Percentiles rank a stretch among this genome's conserved stretches.
Evolutionary conservation across 305 asterid genomes (phyloP).

Genomic region (Solanum chacoense): DNA sequence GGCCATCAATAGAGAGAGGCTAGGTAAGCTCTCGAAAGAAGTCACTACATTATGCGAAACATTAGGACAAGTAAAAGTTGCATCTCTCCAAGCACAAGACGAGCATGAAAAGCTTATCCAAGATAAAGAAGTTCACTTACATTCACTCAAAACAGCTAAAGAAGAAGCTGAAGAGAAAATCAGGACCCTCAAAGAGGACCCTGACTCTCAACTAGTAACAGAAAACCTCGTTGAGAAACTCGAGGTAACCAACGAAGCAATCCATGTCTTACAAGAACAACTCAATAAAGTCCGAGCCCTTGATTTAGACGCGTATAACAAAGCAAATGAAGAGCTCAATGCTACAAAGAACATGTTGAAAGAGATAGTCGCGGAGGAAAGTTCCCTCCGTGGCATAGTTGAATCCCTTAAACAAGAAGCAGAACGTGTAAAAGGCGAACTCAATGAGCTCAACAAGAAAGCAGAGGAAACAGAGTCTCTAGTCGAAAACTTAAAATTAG

Average conservation of each 20-base stretch:
- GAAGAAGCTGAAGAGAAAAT: constrained; percentile 40
- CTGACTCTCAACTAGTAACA: constrained; percentile 10
- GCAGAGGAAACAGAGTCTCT: constrained; percentile 28
- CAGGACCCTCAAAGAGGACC: constrained; percentile 27
- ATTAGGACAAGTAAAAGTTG: constrained; percentile 38
- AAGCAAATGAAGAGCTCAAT: constrained; percentile 33
- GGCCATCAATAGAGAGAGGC: constrained; percentile 30
- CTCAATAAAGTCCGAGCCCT: constrained; percentile 37
- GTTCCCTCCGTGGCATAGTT: constrained; percentile 15
- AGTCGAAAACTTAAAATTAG: constrained; percentile 19
- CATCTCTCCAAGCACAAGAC: constrained; percentile 49
- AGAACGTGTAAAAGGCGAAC: constrained; percentile 29
- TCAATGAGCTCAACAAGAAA: constrained; percentile 21
- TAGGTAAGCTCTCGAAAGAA: constrained; percentile 34
- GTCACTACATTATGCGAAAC: constrained; percentile 26
- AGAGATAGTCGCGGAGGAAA: constrained; percentile 26
- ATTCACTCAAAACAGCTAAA: constrained; percentile 35
- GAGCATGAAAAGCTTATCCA: constrained; percentile 39
- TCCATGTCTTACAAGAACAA: constrained; percentile 42
- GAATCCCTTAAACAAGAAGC: constrained; percentile 33
- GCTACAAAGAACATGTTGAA: constrained; percentile 28
- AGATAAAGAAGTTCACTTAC: constrained; percentile 49
- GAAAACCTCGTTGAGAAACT: constrained; percentile 39
- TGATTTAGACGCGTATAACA: constrained; percentile 26
- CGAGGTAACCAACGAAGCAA: constrained; percentile 49